phyloP scores from a whole-genome alignment of 768 basidiomycete genomes.

The Suillus ampliporus region DNA sequence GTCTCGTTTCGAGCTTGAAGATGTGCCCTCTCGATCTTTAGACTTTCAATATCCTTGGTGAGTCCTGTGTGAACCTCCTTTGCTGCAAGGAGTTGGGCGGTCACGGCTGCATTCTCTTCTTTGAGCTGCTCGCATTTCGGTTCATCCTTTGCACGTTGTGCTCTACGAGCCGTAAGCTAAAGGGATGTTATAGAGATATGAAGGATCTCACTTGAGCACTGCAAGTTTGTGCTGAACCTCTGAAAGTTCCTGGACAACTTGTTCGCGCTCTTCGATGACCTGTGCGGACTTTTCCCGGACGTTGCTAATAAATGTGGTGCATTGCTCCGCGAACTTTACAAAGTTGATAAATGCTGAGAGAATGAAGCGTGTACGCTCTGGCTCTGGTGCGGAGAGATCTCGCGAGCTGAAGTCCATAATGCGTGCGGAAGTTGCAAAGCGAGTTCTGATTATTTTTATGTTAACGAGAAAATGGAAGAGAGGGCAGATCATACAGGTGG shows the following conservation, averaged over 20 bases:
- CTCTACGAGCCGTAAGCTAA: constrained; percentile 41
- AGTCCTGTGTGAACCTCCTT: constrained; percentile 66
- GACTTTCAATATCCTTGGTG: constrained; percentile 68
- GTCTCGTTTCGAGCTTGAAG: constrained; percentile 73
- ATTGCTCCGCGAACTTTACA: constrained; percentile 86
- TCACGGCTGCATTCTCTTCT: constrained; percentile 63
- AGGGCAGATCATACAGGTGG: constrained; percentile 56
- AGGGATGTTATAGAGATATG: neutral
- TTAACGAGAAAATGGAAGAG: constrained; percentile 2
- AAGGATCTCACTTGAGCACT: constrained; percentile 56
- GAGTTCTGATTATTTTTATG: constrained; percentile 47
- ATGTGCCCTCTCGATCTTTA: constrained; percentile 73
- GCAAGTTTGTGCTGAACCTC: constrained; percentile 58
- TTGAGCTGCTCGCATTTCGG: constrained; percentile 66
- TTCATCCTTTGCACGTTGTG: constrained; percentile 70
- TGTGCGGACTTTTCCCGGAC: constrained; percentile 64
- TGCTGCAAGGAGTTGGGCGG: constrained; percentile 69
- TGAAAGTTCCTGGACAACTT: constrained; percentile 51
- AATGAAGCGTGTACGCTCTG: constrained; percentile 72
- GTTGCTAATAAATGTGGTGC: constrained; percentile 62
- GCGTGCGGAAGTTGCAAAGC: constrained; percentile 74
- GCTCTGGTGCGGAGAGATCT: constrained; percentile 76
- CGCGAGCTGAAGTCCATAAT: constrained; percentile 78
- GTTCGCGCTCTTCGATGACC: constrained; percentile 66
- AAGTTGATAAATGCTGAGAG: constrained; percentile 94